These are phyloP conservation scores for Didymellaceae sp. DNA, from an alignment of 2,329 filamentous ascomycete genomes.

Conservation along the genomic window DNA sequence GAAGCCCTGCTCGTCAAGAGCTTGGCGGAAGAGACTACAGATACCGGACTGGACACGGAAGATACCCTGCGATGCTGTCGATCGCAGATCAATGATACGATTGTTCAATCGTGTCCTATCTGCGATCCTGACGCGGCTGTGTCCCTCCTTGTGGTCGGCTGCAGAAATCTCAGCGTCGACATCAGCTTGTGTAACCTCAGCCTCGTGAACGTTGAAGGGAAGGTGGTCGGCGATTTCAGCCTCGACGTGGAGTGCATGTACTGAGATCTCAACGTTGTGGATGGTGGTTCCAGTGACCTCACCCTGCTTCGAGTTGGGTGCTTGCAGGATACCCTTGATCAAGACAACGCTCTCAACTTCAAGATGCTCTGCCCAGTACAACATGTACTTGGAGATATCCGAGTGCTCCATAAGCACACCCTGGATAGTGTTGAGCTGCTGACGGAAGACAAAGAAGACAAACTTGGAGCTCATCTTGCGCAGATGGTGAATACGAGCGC, in stretches of 20 bases:
- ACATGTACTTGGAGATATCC: constrained; percentile 73
- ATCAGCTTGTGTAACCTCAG: constrained; percentile 66
- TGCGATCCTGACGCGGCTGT: constrained; percentile 66
- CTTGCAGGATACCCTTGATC: constrained; percentile 75
- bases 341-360: constrained; percentile 79
- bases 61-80: constrained; percentile 84
- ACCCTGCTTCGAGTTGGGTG: constrained; percentile 69
- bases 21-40: constrained; percentile 77
- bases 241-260: constrained; percentile 70
- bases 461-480: constrained; percentile 82
- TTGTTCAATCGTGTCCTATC: constrained; percentile 78
- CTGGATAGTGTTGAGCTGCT: constrained; percentile 83
- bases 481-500: constrained; percentile 77
- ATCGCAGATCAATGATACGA: constrained; percentile 82
- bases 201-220: constrained; percentile 74
- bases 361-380: constrained; percentile 86
- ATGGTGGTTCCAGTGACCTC: constrained; percentile 77
- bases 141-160: constrained; percentile 62
- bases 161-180: constrained; percentile 59
- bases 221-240: constrained; percentile 66
- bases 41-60: constrained; percentile 86
- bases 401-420: constrained; percentile 74
- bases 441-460: constrained; percentile 84
- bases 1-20: constrained; percentile 77
- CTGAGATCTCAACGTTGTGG: constrained; percentile 76